phyloP scores from a whole-genome alignment of 148 eudicot species.

The Talinum fruticosum region DNA sequence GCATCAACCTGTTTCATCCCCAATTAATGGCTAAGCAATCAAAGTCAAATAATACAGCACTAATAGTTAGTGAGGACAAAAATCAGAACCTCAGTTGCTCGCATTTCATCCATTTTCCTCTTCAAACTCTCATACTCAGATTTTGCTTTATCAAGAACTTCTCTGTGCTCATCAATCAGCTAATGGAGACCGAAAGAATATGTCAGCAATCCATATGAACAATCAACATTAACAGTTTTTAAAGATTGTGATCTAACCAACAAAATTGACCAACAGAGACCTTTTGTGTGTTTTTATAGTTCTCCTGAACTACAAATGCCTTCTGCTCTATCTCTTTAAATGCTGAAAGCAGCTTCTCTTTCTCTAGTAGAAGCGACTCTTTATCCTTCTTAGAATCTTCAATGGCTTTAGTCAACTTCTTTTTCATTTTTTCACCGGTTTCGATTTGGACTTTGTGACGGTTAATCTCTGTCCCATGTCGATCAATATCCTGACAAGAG shows the following conservation, averaged over 20 bases:
- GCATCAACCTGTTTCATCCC: constrained; percentile 73
- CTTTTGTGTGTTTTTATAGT: constrained; percentile 70
- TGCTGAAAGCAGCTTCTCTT: constrained; percentile 44
- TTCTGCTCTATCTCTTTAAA: constrained; percentile 79
- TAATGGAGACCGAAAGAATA: constrained; percentile 18
- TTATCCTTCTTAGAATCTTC: constrained; percentile 83
- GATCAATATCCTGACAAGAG: constrained; percentile 70
- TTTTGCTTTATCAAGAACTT: constrained; percentile 75
- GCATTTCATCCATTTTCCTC: constrained; percentile 71
- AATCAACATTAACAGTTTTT: not conserved
- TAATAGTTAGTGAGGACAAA: not conserved
- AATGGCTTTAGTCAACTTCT: constrained; percentile 72
- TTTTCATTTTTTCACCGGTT: constrained; percentile 79
- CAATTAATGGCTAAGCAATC: constrained; percentile 7
- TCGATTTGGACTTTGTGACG: constrained; percentile 88
- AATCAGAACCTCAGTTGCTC: constrained; percentile 78
- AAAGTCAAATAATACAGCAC: not conserved
- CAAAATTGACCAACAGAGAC: constrained; percentile 27
- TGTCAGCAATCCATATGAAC: constrained; percentile 7
- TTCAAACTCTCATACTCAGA: constrained; percentile 67
- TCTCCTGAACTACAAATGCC: constrained; percentile 79
- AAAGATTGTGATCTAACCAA: not conserved
- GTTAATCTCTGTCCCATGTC: constrained; percentile 76
- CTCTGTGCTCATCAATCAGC: constrained; percentile 84
- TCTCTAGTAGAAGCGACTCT: constrained; percentile 62